Evolutionary conservation across 176 grass and related monocot genomes (phyloP).

Genomic region (Metroxylon sagu): DNA sequence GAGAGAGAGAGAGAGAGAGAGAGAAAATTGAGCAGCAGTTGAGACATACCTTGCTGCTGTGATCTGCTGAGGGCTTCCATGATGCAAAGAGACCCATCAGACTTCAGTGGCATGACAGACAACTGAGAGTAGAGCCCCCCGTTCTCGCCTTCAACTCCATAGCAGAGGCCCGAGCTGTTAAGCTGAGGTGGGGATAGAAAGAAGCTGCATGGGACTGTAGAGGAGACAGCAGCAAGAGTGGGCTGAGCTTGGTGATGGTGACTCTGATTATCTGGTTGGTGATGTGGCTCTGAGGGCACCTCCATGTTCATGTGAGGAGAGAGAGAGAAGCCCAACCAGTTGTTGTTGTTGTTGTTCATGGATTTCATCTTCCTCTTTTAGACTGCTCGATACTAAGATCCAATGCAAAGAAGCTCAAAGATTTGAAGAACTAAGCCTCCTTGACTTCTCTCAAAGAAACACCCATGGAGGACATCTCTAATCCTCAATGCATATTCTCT

Average conservation of each 20-base stretch:
- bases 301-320: conserved; percentile 55
- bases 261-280: conserved; percentile 12
- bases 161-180: conserved; percentile 38
- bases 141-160: conserved; percentile 40
- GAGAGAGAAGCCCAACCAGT: conserved; percentile 92
- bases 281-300: conserved; percentile 27
- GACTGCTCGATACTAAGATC: not conserved
- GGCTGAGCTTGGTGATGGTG: conserved; percentile 23
- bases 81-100: conserved; percentile 75
- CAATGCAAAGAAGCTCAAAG: not conserved
- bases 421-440: no score
- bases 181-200: conserved; percentile 43
- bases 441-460: not conserved
- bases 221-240: conserved; percentile 4
- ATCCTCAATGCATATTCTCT: not conserved
- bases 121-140: conserved; percentile 49
- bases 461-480: not conserved
- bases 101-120: conserved; percentile 57
- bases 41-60: conserved; percentile 42
- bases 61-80: conserved; percentile 47
- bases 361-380: conserved; percentile 17
- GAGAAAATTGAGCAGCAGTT: no score
- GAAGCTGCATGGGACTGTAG: conserved; percentile 40
- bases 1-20: not conserved
- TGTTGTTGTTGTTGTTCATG: conserved; percentile 46